Percentiles rank a stretch among this genome's conserved stretches.
Evolutionary conservation across 805 yeast species (phyloP).

Genomic region (Wickerhamomyces rabaulensis): DNA sequence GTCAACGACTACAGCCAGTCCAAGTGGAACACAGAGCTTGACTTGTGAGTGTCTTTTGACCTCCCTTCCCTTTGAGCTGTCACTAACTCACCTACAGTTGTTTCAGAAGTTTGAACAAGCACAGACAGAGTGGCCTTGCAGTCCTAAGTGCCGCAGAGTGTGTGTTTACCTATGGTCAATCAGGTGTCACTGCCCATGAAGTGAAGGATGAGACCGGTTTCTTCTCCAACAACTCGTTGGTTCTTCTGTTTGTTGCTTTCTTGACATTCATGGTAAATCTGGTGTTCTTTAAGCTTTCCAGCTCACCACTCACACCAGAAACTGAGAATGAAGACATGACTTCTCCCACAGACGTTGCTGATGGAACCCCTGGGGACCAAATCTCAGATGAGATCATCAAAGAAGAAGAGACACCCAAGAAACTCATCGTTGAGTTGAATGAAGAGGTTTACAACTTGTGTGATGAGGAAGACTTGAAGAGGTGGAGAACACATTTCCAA

Average conservation of each 20-base stretch:
- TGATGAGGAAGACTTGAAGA: not conserved
- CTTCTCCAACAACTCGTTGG: no score
- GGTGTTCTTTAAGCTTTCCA: not conserved
- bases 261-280: no score
- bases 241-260: not conserved
- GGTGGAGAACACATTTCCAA: not conserved
- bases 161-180: not conserved
- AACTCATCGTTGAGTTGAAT: not conserved
- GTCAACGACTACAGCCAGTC: not conserved
- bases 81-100: not conserved
- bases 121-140: not conserved
- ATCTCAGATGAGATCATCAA: not conserved
- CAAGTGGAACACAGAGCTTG: not conserved
- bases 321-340: not conserved
- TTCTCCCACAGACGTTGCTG: not conserved
- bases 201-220: not conserved
- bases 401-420: not conserved
- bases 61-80: not conserved
- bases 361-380: not conserved
- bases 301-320: not conserved
- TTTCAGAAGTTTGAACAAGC: not conserved
- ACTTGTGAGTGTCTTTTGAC: not conserved
- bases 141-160: not conserved
- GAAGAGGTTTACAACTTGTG: not conserved
- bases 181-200: not conserved